Base-by-base conservation (phyloP, 2,329 filamentous ascomycete species). In the Cadophora gregata region DNA sequence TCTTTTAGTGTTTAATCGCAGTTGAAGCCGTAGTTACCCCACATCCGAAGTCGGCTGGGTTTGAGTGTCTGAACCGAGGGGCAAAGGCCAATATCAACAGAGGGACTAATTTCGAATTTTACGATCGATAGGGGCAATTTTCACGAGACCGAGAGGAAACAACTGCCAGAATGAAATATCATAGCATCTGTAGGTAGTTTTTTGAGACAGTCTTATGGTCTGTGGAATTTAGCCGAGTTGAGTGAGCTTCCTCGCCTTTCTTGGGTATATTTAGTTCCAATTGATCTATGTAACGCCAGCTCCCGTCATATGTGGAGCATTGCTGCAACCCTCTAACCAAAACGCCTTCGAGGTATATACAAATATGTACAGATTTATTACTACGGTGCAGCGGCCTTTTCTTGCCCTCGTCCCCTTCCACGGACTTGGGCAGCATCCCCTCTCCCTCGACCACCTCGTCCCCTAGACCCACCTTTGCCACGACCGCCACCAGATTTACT, bases 401-500 rank as follows among this genome's bases (percentile, higher is more conserved):
- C 69, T 27, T 58, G 55, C 1, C 29, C 62, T 51, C 63, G 66
- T n/a, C 62, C 66, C 21, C 66, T 48, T 6, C 59, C 66, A n/a
- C 66, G 50, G 16, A 25, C 64, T 19, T 45, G 50, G 25, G 56
- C n/a, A 45, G 56, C 33, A 38, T 58, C 58, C n/a, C 65, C 65
- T 60, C 62, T 64, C 14, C 67, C 67, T 42, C 65, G 64, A 3
- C 65, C 65, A 36, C 66, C 51, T 59, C 62, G 33, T 27, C 58
- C 62, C 36, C 53, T 59, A 6, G 47, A 42, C 7, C 68, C 58
- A 8, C 65, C 56, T 7, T 66, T 63, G 10, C 67, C 65, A 59
- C 65, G 59, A 21, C 31, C 48, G 33, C 65, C 62, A 31, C 58
- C 25, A 36, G 42, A 25, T 25, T 63, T 62, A n/a, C 59, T 50